These are phyloP conservation scores for Arabis hirsuta DNA, from an alignment of 345 rosid species.

Conservation along the genomic window DNA sequence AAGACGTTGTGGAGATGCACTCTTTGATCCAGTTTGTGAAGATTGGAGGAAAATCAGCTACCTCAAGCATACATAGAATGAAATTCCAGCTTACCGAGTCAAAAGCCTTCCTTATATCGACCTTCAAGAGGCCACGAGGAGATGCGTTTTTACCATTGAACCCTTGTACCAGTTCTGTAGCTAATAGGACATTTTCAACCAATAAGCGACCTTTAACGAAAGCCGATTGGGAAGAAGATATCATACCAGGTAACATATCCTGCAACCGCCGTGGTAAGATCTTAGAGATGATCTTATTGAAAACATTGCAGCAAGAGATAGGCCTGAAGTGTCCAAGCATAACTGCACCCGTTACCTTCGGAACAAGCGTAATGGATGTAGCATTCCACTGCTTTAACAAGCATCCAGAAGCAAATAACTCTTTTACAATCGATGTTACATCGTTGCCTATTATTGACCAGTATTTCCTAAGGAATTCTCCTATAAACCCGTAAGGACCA, in stretches of 20 bases:
- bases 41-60: background rate
- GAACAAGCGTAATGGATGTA: background rate
- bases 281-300: background rate
- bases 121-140: background rate
- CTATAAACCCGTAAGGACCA: background rate
- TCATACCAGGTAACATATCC: background rate
- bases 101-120: background rate
- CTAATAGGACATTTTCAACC: too few relatives aligned
- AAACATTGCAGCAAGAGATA: background rate
- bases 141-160: background rate
- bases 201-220: background rate
- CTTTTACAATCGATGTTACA: background rate
- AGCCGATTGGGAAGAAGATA: background rate
- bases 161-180: background rate
- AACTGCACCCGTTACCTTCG: background rate
- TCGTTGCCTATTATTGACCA: background rate
- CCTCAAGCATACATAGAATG: background rate
- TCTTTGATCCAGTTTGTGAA: background rate
- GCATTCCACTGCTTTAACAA: background rate
- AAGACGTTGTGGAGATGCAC: background rate
- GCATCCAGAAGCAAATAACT: background rate
- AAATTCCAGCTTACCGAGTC: background rate
- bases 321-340: background rate
- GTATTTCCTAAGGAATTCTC: background rate
- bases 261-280: background rate